Percentiles rank a stretch among this genome's conserved stretches.
These are phyloP conservation scores for Camelina hispida DNA, from an alignment of 345 rosid genomes.

Conservation along the genomic window DNA sequence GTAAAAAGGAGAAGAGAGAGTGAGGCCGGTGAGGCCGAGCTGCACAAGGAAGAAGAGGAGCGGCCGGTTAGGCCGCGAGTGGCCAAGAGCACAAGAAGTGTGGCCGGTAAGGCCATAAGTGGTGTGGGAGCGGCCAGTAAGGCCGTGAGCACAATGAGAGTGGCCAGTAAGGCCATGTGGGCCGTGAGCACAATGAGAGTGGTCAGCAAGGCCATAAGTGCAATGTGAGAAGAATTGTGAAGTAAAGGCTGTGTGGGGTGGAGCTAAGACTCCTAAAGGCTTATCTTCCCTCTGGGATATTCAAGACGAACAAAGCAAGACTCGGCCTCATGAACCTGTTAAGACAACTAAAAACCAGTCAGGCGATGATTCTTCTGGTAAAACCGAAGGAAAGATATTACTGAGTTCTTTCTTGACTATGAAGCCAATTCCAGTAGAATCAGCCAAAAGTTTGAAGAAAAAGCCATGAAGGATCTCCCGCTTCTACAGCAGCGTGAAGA, in stretches of 20 bases:
- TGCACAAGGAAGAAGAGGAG: no score
- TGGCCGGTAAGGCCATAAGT: no score
- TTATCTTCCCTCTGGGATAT: constrained; percentile 81
- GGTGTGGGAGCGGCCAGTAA: no score
- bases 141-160: no score
- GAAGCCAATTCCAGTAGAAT: constrained; percentile 72
- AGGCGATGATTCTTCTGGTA: constrained; percentile 51
- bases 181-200: no score
- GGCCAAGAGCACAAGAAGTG: no score
- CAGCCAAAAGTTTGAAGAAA: constrained; percentile 67
- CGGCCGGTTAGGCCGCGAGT: no score
- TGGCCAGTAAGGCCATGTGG: no score
- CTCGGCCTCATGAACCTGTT: constrained; percentile 44
- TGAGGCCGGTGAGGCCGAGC: no score
- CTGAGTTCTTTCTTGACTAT: constrained; percentile 76
- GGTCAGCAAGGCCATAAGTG: no score
- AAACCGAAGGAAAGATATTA: constrained; percentile 62
- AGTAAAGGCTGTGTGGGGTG: constrained; percentile 99
- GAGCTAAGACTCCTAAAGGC: constrained; percentile 78
- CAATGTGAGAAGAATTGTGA: no score
- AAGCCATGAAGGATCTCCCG: constrained; percentile 95
- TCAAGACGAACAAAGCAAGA: constrained; percentile 87
- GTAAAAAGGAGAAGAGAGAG: no score
- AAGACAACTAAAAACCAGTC: constrained; percentile 49
- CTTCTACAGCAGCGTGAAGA: constrained; percentile 82